These are phyloP conservation scores for Nothophoma quercina DNA, from an alignment of 2,329 filamentous ascomycete species.

Conservation along the genomic window DNA sequence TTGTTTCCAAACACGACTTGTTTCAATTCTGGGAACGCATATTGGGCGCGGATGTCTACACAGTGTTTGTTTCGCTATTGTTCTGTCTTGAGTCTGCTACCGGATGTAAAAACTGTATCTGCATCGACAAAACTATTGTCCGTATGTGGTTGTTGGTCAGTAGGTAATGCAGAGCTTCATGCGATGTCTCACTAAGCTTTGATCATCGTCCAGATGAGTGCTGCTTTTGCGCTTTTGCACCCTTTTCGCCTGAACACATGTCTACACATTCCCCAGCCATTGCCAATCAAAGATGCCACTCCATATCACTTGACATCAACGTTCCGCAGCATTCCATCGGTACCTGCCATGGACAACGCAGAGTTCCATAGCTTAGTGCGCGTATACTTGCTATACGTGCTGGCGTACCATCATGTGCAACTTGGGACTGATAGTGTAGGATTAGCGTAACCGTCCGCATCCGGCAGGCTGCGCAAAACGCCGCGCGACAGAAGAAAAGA, in stretches of 20 bases:
- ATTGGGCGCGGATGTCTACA: background rate
- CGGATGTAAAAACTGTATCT: background rate
- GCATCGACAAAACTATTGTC: background rate
- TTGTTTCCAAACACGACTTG: slow-evolving; percentile 10
- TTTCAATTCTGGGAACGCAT: background rate
- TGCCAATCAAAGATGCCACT: background rate
- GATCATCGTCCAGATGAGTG: background rate
- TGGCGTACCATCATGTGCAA: slow-evolving; percentile 7
- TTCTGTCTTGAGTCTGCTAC: background rate
- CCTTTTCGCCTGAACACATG: no score
- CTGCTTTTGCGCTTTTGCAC: no score
- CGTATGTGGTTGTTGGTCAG: no score
- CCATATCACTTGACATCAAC: background rate
- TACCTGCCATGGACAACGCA: slow-evolving; percentile 1
- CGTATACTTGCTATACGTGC: slow-evolving; percentile 10
- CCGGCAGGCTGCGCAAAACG: slow-evolving; percentile 4
- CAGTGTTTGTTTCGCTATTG: slow-evolving; percentile 2
- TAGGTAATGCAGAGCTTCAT: no score
- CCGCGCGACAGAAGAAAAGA: background rate
- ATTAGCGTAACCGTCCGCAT: slow-evolving; percentile 12
- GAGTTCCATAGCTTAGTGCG: background rate
- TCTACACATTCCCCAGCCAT: slow-evolving; percentile 4
- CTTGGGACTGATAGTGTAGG: background rate
- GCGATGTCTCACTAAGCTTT: slow-evolving; percentile 17
- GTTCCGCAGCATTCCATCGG: background rate